Evolutionary conservation across 306 rosid species (phyloP).

Genomic region (Dryas drummondii): DNA sequence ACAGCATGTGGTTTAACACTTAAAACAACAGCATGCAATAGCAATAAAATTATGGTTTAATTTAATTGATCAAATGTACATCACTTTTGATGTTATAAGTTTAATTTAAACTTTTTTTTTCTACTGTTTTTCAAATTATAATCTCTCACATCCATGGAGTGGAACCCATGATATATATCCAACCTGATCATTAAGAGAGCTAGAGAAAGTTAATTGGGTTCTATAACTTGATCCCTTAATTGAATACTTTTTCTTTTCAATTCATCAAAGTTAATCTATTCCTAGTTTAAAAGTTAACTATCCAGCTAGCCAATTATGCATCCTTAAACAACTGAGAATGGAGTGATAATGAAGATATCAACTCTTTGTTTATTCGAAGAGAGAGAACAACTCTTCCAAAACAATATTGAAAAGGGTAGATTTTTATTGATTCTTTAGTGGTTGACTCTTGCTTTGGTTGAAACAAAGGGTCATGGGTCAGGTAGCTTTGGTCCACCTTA

Average conservation of each 20-base stretch:
- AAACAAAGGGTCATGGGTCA: slow-evolving; percentile 42
- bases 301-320: slow-evolving; percentile 2
- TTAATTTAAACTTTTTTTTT: too few species aligned
- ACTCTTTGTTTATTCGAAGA: slow-evolving; percentile 15
- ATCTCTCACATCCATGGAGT: too few species aligned
- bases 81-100: too few species aligned
- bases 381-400: slow-evolving; percentile 13
- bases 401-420: slow-evolving; percentile 16
- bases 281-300: not conserved
- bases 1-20: too few species aligned
- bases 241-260: not conserved
- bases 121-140: too few species aligned
- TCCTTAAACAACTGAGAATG: slow-evolving; percentile 18
- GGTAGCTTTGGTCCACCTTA: slow-evolving; percentile 56
- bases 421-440: slow-evolving; percentile 45
- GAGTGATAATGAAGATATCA: slow-evolving; percentile 15
- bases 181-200: not conserved
- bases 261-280: too few species aligned
- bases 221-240: not conserved
- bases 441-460: slow-evolving; percentile 70
- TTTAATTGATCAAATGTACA: too few species aligned
- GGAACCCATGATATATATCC: too few species aligned
- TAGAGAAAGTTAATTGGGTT: not conserved
- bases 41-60: too few species aligned
- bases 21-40: too few species aligned